Conservation (phyloP, 768 basidiomycete species). For the Leccinum arenicola region DNA sequence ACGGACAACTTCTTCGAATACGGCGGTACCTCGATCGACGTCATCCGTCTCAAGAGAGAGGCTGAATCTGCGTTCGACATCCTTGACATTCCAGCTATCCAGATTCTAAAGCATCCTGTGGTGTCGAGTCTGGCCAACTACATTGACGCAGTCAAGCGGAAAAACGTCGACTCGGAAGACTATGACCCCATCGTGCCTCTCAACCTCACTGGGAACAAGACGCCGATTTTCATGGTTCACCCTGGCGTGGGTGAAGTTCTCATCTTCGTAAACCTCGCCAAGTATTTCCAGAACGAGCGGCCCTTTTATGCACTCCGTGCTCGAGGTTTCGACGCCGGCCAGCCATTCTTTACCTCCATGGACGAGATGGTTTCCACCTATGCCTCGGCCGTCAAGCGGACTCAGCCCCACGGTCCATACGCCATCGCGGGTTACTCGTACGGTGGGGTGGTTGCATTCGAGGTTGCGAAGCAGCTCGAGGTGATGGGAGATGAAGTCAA, state of each 20-base stretch:
- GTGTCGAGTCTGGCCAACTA: background rate
- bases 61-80: background rate
- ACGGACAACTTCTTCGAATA: background rate
- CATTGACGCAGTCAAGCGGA: background rate
- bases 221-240: background rate
- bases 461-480: background rate
- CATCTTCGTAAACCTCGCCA: background rate
- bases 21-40: background rate
- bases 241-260: constrained; percentile 2
- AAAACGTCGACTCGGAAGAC: background rate
- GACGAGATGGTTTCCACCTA: background rate
- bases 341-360: background rate
- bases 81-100: background rate
- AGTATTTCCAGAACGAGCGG: background rate
- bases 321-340: background rate
- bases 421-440: background rate
- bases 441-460: background rate
- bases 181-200: background rate
- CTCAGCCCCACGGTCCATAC: background rate
- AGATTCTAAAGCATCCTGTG: background rate
- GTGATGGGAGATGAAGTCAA: background rate
- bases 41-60: background rate
- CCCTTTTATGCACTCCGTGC: background rate
- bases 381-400: background rate
- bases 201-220: background rate